These are phyloP conservation scores for Amoeboaphelidium protococcarum DNA, from an alignment of 371 early-diverging fungal genomes.

Conservation along the genomic window DNA sequence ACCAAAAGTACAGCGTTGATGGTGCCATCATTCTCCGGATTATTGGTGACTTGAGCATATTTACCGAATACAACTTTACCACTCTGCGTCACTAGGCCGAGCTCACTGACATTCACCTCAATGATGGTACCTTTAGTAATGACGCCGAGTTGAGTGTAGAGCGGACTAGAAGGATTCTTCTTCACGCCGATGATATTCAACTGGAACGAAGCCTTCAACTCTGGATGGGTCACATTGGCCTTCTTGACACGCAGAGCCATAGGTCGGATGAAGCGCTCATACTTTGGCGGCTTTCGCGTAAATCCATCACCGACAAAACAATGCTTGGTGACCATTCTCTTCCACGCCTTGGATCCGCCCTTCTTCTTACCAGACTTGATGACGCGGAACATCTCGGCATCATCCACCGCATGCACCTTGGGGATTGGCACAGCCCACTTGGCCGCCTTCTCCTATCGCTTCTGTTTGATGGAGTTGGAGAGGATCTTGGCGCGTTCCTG, in stretches of 20 bases:
- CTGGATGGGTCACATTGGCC: conserved; percentile 98
- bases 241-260: conserved; percentile 97
- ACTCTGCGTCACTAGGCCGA: conserved; percentile 91
- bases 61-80: conserved; percentile 98
- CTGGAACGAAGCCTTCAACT: conserved; percentile 93
- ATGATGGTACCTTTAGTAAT: conserved; percentile 98
- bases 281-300: conserved; percentile 98
- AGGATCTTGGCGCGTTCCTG: conserved; percentile 86
- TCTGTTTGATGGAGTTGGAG: conserved; percentile 97
- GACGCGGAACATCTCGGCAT: conserved; percentile 98
- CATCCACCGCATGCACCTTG: conserved; percentile 94
- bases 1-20: conserved; percentile 22
- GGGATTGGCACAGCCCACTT: conserved; percentile 90
- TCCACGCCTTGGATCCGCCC: conserved; percentile 75
- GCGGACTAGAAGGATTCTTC: conserved; percentile 93
- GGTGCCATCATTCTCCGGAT: conserved; percentile 84
- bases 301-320: conserved; percentile 98
- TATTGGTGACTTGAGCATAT: conserved; percentile 62
- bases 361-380: conserved; percentile 88
- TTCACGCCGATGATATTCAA: conserved; percentile 97
- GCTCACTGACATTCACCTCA: conserved; percentile 88
- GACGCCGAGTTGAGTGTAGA: conserved; percentile 96
- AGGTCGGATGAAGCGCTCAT: conserved; percentile 98
- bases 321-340: conserved; percentile 97
- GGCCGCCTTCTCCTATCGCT: conserved; percentile 97